Percentiles rank a stretch among this genome's conserved stretches.
Conservation (phyloP, 129 eudicot genomes). For the Oenanthe sinensis region DNA sequence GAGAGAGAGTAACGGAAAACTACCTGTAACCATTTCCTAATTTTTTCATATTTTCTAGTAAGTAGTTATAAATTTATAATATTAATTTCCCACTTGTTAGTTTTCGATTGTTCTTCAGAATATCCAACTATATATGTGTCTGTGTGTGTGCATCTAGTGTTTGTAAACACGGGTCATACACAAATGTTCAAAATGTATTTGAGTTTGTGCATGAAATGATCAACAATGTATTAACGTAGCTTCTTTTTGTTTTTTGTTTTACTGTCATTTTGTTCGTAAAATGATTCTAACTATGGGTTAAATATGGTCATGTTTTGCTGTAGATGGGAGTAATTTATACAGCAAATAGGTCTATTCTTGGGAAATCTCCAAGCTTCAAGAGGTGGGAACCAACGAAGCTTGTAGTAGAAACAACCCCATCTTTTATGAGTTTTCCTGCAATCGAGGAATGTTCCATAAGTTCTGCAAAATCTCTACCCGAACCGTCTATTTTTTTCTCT, state of each 20-base stretch:
- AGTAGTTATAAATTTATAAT: too few relatives aligned
- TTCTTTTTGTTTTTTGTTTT: too few relatives aligned
- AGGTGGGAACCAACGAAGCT: slow-evolving; percentile 16
- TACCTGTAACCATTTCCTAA: neutral
- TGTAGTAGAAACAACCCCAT: slow-evolving; percentile 7
- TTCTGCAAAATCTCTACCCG: neutral
- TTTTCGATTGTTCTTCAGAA: too few relatives aligned
- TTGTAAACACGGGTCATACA: too few relatives aligned
- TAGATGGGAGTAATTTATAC: slow-evolving; percentile 1
- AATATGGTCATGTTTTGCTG: neutral
- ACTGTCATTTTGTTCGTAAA: neutral
- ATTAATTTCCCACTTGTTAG: too few relatives aligned
- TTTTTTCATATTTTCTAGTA: neutral
- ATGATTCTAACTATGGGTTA: too few relatives aligned
- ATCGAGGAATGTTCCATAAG: slow-evolving; percentile 17
- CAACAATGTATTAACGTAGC: neutral
- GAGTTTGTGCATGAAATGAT: neutral
- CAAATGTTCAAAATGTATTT: too few relatives aligned
- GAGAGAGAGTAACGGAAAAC: neutral
- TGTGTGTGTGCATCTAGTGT: neutral
- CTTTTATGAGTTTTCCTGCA: slow-evolving; percentile 28
- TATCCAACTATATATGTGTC: neutral
- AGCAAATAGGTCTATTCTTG: neutral
- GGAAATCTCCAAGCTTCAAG: slow-evolving; percentile 12
- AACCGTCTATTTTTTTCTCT: neutral